These are phyloP conservation scores for Tolypocladium cylindrosporum DNA, from an alignment of 2,329 filamentous ascomycete genomes.

Conservation along the genomic window DNA sequence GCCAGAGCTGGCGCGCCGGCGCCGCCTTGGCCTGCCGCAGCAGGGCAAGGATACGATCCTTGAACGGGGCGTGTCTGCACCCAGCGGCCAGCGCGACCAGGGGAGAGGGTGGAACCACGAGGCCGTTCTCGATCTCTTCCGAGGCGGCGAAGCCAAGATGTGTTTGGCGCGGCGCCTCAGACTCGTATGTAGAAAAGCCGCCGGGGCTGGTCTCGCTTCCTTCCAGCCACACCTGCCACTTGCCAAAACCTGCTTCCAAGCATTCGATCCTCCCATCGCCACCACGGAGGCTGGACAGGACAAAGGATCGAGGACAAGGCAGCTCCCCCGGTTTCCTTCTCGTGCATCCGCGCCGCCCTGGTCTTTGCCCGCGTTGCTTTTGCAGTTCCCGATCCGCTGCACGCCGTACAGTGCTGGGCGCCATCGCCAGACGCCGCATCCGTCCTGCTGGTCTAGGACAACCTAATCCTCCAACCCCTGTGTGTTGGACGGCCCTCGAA, in stretches of 20 bases:
- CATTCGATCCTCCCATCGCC: neutral
- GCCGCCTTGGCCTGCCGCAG: neutral
- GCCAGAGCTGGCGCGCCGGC: neutral
- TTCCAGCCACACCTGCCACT: neutral
- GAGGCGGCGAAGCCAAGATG: neutral
- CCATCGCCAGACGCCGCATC: neutral
- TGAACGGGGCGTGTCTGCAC: neutral
- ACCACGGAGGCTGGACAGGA: neutral
- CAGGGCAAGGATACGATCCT: neutral
- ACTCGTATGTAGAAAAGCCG: neutral
- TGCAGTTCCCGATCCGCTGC: neutral
- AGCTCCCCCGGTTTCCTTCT: neutral
- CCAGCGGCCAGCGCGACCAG: neutral
- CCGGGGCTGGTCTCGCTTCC: neutral
- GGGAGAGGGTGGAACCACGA: neutral
- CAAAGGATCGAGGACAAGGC: neutral
- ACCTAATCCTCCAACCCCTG: neutral
- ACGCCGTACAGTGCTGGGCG: neutral
- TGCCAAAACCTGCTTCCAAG: neutral
- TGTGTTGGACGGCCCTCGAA: neutral
- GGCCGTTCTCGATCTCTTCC: constrained; percentile 1
- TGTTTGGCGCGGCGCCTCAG: neutral
- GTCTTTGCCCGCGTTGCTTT: neutral
- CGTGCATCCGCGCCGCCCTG: neutral
- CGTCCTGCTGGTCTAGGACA: neutral